Evolutionary conservation across 2,329 filamentous ascomycete genomes (phyloP).

Genomic region (Ophiocordyceps australis): DNA sequence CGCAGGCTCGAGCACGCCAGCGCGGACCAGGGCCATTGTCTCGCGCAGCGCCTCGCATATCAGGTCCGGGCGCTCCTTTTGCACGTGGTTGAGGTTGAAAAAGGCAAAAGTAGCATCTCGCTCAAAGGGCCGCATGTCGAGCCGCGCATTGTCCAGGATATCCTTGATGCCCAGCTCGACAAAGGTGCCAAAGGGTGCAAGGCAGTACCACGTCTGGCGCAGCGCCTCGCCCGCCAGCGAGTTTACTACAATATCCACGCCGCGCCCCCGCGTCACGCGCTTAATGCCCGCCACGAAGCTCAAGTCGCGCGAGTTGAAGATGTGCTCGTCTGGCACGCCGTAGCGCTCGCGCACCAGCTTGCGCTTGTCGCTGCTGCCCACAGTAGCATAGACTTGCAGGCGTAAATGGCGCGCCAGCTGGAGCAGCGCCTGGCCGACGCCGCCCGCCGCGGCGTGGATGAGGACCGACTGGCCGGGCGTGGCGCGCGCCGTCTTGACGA

Average conservation of each 20-base stretch:
- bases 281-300: constrained; percentile 1
- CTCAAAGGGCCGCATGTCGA: constrained; percentile 1
- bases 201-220: neutral
- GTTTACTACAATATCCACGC: constrained; percentile 1
- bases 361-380: neutral
- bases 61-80: neutral
- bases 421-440: constrained; percentile 1
- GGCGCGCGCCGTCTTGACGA: constrained; percentile 1
- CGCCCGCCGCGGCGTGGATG: constrained; percentile 1
- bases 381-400: constrained; percentile 1
- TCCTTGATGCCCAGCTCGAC: constrained; percentile 1
- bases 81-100: neutral
- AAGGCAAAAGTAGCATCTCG: neutral
- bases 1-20: neutral
- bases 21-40: neutral
- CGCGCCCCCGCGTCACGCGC: neutral
- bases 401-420: neutral
- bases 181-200: constrained; percentile 1
- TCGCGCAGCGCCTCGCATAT: neutral
- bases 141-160: neutral
- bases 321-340: neutral
- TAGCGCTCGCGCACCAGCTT: neutral
- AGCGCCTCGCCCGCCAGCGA: constrained; percentile 1
- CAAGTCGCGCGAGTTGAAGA: constrained; percentile 1
- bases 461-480: constrained; percentile 1